Base-by-base conservation (phyloP, 495 filamentous ascomycete species). In the Penicillium cosmopolitanum region DNA sequence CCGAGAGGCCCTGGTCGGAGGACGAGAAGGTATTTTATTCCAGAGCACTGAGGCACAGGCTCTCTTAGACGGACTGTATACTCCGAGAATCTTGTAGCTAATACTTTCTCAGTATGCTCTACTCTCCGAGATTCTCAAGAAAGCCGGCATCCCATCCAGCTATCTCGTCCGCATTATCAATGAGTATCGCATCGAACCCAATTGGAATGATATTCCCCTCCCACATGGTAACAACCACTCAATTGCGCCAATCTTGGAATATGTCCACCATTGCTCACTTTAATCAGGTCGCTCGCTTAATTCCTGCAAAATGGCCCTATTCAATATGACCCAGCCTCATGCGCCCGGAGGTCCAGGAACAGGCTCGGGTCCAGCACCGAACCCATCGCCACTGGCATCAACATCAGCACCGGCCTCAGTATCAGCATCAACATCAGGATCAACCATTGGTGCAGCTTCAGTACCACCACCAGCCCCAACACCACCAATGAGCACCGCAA, bases 101-200 rank as follows among this genome's bases (percentile, higher is more conserved):
- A 51, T 21, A 8, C n/a, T 3, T 52, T 53, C 58, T 65, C 66
- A 81, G 71, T 81, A 84, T 64, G 75, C 67, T 35, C 63, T 88
- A 54, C 79, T 87, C 54, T 81, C 82, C 33, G 84, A 87, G 64
- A 86, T 88, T 64, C 67, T 88, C 60, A 87, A 86, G 69, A 79
- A 80, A 50, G 79, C 78, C n/a, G 68, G 76, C 35, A 73, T 87
- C 40, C 68, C 78, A 36, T 80, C 83, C 11, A 73, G 57, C 34
- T 66, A 77, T 57, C 74, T 88, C 34, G 66, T 81, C 51, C 72
- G 75, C 55, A 63, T 87, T 57, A 80, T 85, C 61, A 70, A 73
- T 62, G 74, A 80, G 21, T 68, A 71, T 63, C 72, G 76, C 57
- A 79, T 86, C 50, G 64, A 63, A 51, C 84, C 83, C 50, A 75